Evolutionary conservation across 768 basidiomycete species (phyloP), one percentile per base, ranked within the genome.

Genomic region (Xerocomus brunneocitrinus): DNA sequence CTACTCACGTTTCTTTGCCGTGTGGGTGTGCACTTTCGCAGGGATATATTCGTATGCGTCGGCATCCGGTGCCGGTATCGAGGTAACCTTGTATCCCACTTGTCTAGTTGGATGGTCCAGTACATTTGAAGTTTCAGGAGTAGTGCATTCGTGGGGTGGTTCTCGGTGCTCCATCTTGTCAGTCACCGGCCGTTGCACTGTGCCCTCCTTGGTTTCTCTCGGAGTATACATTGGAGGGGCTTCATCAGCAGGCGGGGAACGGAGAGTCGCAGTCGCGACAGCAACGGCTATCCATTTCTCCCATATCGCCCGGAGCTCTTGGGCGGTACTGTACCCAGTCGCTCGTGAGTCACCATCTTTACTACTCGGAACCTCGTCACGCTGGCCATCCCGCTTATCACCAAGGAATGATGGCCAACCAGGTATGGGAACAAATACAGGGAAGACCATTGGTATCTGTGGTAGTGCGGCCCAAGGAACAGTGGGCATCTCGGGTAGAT

Each of bases 161-260:
- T 53, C 58, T 32, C 50, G 52, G 10, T 25, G 13, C 4, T 58
- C 56, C 7, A 34, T n/a, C 4, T 47, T 44, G 19, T 55, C 52
- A 24, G 48, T 39, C 32, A 34, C 30, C 16, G 52, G 31, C 10
- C 47, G 53, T 44, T 51, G 47, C 12, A 19, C 35, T 9, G 41
- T 16, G 7, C 32, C 43, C 28, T 59, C 66, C 58, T 60, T 67
- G 32, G 62, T 58, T n/a, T 74, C 79, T 50, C 84, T 73, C 2
- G 86, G 87, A 0, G 87, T 87, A 68, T 90, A 90, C 64, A 81
- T 77, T 1, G 88, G 87, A 35, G 88, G 88, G 3, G 87, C 81
- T 50, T 79, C 69, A 46, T 83, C 82, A 46, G 79, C 38, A 53
- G 62, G 56, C 24, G 72, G 67, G 47, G 73, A 69, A 56, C 73